phyloP scores from a whole-genome alignment of 306 rosid species.

The Luffa aegyptiaca region DNA sequence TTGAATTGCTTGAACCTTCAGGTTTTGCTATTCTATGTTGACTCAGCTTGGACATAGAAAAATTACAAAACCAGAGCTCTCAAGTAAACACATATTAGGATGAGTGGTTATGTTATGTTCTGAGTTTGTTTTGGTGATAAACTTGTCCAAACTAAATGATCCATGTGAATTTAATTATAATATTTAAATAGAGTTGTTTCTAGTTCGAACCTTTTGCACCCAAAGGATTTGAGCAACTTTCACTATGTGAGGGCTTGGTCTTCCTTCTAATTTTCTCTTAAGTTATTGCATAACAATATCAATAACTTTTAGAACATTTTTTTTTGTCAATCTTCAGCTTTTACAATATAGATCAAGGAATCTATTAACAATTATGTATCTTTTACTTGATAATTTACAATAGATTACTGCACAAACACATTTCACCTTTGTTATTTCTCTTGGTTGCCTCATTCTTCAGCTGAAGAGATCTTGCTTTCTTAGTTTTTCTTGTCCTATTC shows the following conservation, averaged over 20 bases:
- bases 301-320: neutral
- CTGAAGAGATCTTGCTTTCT: neutral
- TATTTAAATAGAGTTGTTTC: too few species aligned
- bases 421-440: conserved; percentile 3
- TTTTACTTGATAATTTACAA: neutral
- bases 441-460: neutral
- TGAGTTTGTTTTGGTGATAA: too few species aligned
- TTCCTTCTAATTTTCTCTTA: neutral
- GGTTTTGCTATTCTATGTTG: neutral
- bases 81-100: too few species aligned
- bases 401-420: neutral
- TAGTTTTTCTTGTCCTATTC: neutral
- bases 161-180: too few species aligned
- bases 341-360: neutral
- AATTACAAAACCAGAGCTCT: too few species aligned
- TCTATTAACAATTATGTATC: neutral
- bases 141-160: too few species aligned
- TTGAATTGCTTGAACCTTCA: neutral
- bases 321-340: neutral
- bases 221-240: too few species aligned
- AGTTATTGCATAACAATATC: neutral
- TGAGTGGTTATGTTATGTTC: too few species aligned
- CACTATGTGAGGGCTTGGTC: neutral
- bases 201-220: too few species aligned
- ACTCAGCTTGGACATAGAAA: neutral